Percentiles rank a stretch among this genome's conserved stretches.
Conservation (phyloP, 306 rosid species). For the Biancaea sappan region DNA sequence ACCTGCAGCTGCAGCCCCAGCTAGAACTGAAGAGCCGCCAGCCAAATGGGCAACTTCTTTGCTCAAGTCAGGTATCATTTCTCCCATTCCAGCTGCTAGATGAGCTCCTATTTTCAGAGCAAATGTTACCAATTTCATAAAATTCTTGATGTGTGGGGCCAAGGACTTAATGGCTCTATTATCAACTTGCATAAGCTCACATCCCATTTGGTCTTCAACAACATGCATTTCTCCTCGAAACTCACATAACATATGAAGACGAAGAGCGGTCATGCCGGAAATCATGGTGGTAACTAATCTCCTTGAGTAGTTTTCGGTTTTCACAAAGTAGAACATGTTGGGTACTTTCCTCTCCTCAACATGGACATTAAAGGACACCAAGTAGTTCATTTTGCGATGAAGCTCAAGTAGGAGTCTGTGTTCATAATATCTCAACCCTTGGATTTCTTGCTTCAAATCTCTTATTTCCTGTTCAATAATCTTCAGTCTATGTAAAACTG, state of each 20-base stretch:
- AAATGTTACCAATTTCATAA: constrained; percentile 83
- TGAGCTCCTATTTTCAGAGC: constrained; percentile 98
- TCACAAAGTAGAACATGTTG: constrained; percentile 84
- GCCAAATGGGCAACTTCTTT: constrained; percentile 87
- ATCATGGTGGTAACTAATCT: constrained; percentile 74
- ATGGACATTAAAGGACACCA: constrained; percentile 80
- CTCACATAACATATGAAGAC: constrained; percentile 92
- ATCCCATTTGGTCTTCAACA: constrained; percentile 89
- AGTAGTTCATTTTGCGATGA: constrained; percentile 76
- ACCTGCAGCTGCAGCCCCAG: constrained; percentile 75
- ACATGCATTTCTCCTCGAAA: constrained; percentile 89
- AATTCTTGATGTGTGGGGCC: constrained; percentile 90
- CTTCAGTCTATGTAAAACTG: constrained; percentile 81
- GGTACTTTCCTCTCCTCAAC: constrained; percentile 95
- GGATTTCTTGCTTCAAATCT: constrained; percentile 95
- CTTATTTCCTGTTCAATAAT: constrained; percentile 94
- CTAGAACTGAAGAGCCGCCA: constrained; percentile 72
- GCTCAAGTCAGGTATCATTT: constrained; percentile 93
- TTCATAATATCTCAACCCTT: constrained; percentile 90
- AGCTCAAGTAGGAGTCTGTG: constrained; percentile 85
- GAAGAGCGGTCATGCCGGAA: constrained; percentile 84
- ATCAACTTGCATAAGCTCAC: constrained; percentile 91
- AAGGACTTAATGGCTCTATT: constrained; percentile 69
- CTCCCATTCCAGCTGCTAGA: constrained; percentile 87
- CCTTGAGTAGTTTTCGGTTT: constrained; percentile 88